Evolutionary conservation across 2,329 filamentous ascomycete species (phyloP), one percentile per base, ranked within the genome.

Genomic region (Pseudocercospora cruenta): DNA sequence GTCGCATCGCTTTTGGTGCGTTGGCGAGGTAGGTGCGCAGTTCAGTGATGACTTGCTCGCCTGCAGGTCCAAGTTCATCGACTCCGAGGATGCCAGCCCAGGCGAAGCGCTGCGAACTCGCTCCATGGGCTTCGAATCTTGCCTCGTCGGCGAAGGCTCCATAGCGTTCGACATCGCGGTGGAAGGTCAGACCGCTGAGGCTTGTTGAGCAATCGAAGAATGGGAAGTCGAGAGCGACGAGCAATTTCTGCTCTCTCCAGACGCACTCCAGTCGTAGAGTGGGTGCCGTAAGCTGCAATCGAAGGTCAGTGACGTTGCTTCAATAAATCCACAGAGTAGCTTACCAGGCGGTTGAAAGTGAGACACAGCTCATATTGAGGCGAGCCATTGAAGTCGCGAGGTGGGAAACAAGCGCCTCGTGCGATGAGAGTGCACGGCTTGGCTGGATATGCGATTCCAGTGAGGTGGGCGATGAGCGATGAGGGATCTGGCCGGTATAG

Each of bases 241-340:
- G n/a, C 24, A 63, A 24, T 12, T 60, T 12, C 22, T 51, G 43
- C n/a, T 36, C 14, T 22, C 55, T 33, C 58, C 53, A 70, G 14
- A 51, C 24, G 33, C 47, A 26, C 59, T 69, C 64, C 9, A 71
- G 22, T 1, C 65, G 43, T 0, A 68, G 26, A 5, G 58, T 58
- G 1, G 69, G 69, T 31, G 66, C 60, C 6, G 62, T 67, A 24
- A 69, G 62, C 63, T 64, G 39, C 33, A 43, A 24, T n/a, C 4
- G 4, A 14, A 16, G 8, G 65, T 67, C 62, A 67, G 65, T 28
- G 28, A 1, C 21, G 53, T 31, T 3, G 31, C 31, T 19, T 33
- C 31, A 14, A n/a, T 8, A n/a, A 39, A 12, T 9, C 16, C 24
- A 9, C 8, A 14, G 10, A 55, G 31, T 24, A 8, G 47, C 63